phyloP scores from a whole-genome alignment of 257 asterid genomes.

The Parsonsia alboflavescens region DNA sequence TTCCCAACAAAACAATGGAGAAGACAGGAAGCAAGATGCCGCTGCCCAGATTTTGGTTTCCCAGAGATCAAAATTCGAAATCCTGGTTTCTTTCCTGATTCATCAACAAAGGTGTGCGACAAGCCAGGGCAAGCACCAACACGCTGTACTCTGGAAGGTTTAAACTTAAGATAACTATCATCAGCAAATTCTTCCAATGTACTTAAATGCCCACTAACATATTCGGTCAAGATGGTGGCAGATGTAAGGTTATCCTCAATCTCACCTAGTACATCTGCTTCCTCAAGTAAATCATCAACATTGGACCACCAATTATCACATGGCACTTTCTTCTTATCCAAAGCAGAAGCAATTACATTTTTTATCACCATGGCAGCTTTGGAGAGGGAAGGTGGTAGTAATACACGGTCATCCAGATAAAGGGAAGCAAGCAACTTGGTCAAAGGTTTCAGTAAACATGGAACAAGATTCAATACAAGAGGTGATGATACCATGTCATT shows the following conservation, averaged over 20 bases:
- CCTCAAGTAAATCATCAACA: conserved; percentile 60
- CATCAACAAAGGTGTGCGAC: conserved; percentile 30
- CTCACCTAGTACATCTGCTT: conserved; percentile 46
- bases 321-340: conserved; percentile 39
- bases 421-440: conserved; percentile 57
- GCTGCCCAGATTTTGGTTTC: conserved; percentile 76
- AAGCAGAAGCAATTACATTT: conserved; percentile 47
- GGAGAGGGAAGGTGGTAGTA: conserved; percentile 66
- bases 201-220: conserved; percentile 32
- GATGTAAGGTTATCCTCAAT: conserved; percentile 56
- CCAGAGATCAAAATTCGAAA: conserved; percentile 81
- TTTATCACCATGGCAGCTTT: conserved; percentile 65
- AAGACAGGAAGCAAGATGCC: conserved; percentile 92
- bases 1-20: conserved; percentile 85
- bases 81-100: conserved; percentile 53
- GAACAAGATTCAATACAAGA: conserved; percentile 63
- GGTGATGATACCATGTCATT: conserved; percentile 73
- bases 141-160: conserved; percentile 45
- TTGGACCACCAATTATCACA: conserved; percentile 76
- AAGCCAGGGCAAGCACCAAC: conserved; percentile 48
- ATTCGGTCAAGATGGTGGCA: conserved; percentile 47
- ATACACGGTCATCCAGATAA: conserved; percentile 65
- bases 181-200: conserved; percentile 32
- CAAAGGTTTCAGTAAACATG: conserved; percentile 72
- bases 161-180: conserved; percentile 32